Base-by-base conservation (phyloP, 2,329 filamentous ascomycete genomes). In the Geosmithia flava region DNA sequence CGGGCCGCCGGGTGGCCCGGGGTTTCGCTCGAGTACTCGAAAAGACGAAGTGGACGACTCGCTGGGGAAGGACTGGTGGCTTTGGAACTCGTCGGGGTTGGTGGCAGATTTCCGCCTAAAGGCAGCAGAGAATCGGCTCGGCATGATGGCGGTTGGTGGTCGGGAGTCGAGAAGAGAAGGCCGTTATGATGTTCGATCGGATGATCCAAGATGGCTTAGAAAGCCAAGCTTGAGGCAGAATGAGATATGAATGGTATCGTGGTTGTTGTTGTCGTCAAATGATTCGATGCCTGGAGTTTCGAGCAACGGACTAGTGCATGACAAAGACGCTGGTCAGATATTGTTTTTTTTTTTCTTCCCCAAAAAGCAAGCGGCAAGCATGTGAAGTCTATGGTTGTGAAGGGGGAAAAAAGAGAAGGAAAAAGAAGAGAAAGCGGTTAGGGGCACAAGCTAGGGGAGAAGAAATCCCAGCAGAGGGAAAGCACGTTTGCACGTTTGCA, bases 81-180 rank as follows among this genome's bases (percentile, higher is more conserved):
- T 70, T 52, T 76, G 72, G 52, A 74, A 62, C 53, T 72, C 74
- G 53, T 76, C 71, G 52, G 71, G 70, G 66, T 69, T 70, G 49
- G 70, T 73, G 69, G 72, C 71, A 53, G 75, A 77, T 68, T 74
- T 80, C 70, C 77, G 76, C 74, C 74, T 70, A 53, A 80, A 80
- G 53, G 71, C 67, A 59, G 74, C 73, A 52, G 75, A 73, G 63
- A 81, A 80, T 66, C 74, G 46, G 46, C 40, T 78, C 76, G 74
- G 74, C 77, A 81, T 81, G 63, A 71, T 13, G 10, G 10, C 11
- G 10, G 33, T 37, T 8, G 23, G 23, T 4, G 8, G n/a, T n/a
- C n/a, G 23, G 23, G 4, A 27, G 23, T 27, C 23, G 23, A 27
- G 23, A 27, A 27, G 23, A 27, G 4, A 27, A 27, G 4, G 8